Conservation (phyloP, 73 alveolate genomes). For the Uronychia setigera region DNA sequence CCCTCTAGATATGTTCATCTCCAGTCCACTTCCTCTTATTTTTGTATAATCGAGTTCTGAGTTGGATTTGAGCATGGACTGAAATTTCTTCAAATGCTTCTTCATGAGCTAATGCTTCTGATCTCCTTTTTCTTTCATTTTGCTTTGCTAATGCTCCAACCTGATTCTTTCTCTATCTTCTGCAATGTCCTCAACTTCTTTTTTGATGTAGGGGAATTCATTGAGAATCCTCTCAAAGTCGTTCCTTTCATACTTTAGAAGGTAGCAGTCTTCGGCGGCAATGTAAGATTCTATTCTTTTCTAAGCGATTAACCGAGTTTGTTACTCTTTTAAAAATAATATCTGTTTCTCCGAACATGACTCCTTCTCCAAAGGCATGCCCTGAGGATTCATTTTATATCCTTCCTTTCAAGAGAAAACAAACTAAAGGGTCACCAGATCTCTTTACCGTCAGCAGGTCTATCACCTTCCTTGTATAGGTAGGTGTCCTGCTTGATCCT, state of each 20-base stretch:
- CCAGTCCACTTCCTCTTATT: no score
- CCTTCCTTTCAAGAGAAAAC: slow-evolving; percentile 46
- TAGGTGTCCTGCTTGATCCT: slow-evolving; percentile 12
- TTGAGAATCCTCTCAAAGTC: slow-evolving; percentile 6
- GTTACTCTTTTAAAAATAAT: slow-evolving; percentile 29
- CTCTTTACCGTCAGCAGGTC: slow-evolving; percentile 23
- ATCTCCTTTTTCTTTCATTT: not conserved
- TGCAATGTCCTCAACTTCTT: slow-evolving; percentile 17
- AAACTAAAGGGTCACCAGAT: slow-evolving; percentile 1
- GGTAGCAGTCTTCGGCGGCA: slow-evolving; percentile 20
- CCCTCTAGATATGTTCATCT: no score
- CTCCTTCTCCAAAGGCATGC: slow-evolving; percentile 22
- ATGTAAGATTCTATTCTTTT: slow-evolving; percentile 34
- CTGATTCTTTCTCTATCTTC: not conserved
- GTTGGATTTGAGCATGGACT: not conserved
- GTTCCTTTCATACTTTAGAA: slow-evolving; percentile 10
- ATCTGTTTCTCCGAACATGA: slow-evolving; percentile 60
- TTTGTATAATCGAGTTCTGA: no score
- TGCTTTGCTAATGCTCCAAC: not conserved
- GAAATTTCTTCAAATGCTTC: not conserved
- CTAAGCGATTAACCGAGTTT: not conserved
- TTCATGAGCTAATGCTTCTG: not conserved
- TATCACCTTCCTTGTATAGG: slow-evolving; percentile 8
- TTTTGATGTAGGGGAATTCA: slow-evolving; percentile 29
- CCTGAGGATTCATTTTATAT: slow-evolving; percentile 24